These are phyloP conservation scores for Gastrolobium villosum DNA, from an alignment of 306 rosid species.

Conservation along the genomic window DNA sequence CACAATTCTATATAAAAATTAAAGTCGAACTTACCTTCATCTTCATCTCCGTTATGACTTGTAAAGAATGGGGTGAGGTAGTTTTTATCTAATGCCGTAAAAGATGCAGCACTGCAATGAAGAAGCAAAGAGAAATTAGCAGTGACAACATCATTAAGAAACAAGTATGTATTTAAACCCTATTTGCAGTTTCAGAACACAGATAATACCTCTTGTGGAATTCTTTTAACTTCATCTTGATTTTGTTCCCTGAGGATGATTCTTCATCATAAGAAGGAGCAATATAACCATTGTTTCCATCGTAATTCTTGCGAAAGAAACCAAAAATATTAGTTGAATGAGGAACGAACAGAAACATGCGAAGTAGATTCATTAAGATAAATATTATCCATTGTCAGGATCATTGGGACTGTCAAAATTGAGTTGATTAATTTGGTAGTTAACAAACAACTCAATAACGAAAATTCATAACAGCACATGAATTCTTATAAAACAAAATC, in stretches of 20 bases:
- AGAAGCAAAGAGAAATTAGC: constrained; percentile 41
- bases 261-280: constrained; percentile 85
- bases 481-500: constrained; percentile 40
- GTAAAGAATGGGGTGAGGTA: constrained; percentile 98
- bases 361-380: constrained; percentile 13
- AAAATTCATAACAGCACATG: constrained; percentile 28
- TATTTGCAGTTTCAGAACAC: constrained; percentile 34
- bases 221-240: constrained; percentile 95
- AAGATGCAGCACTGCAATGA: constrained; percentile 80
- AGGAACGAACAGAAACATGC: constrained; percentile 13
- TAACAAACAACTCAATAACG: constrained; percentile 33
- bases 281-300: constrained; percentile 72
- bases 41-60: constrained; percentile 91
- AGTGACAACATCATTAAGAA: constrained; percentile 9
- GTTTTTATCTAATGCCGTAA: constrained; percentile 90
- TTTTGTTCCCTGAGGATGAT: constrained; percentile 82
- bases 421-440: constrained; percentile 30
- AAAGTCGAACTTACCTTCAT: constrained; percentile 69
- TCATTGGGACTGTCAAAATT: constrained; percentile 22
- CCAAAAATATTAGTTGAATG: constrained; percentile 35
- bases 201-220: constrained; percentile 79
- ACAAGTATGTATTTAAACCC: neutral
- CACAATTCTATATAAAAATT: constrained; percentile 32
- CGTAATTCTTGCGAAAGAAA: constrained; percentile 56
- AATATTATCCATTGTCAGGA: constrained; percentile 22